A percentile compares a stretch with the other conserved stretches of the same genome.
These are phyloP conservation scores for Seiridium cupressi DNA, from an alignment of 2,329 filamentous ascomycete species.

Conservation along the genomic window DNA sequence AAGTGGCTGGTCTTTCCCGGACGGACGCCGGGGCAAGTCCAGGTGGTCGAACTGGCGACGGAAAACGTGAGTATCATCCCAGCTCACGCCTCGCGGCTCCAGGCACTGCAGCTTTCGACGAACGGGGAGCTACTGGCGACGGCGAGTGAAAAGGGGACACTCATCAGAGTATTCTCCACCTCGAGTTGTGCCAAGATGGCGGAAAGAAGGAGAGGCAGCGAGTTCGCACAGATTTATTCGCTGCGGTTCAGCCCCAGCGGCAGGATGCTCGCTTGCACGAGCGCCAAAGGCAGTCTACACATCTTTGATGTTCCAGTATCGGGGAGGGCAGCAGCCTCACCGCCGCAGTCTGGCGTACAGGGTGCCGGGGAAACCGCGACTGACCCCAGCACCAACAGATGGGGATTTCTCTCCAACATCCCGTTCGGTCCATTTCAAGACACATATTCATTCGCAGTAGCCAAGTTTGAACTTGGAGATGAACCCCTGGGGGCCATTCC, in stretches of 20 bases:
- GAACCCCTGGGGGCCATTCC: constrained; percentile 54
- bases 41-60: constrained; percentile 75
- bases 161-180: constrained; percentile 83
- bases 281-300: constrained; percentile 94
- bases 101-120: constrained; percentile 74
- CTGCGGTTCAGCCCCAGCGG: constrained; percentile 84
- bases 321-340: constrained; percentile 21
- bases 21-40: constrained; percentile 83
- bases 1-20: constrained; percentile 81
- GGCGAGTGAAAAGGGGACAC: constrained; percentile 85
- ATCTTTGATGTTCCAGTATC: constrained; percentile 79
- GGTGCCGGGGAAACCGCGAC: constrained; percentile 13
- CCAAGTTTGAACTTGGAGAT: constrained; percentile 80
- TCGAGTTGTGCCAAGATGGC: constrained; percentile 75
- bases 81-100: constrained; percentile 77
- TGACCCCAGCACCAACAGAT: constrained; percentile 67
- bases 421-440: constrained; percentile 90
- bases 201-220: constrained; percentile 85
- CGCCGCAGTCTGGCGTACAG: constrained; percentile 8
- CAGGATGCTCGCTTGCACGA: constrained; percentile 82
- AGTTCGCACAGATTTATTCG: constrained; percentile 83
- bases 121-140: constrained; percentile 84
- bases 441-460: constrained; percentile 79
- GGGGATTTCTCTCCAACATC: constrained; percentile 80
- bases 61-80: constrained; percentile 91